phyloP scores from a whole-genome alignment of 257 asterid genomes.

The Echites panduratus region DNA sequence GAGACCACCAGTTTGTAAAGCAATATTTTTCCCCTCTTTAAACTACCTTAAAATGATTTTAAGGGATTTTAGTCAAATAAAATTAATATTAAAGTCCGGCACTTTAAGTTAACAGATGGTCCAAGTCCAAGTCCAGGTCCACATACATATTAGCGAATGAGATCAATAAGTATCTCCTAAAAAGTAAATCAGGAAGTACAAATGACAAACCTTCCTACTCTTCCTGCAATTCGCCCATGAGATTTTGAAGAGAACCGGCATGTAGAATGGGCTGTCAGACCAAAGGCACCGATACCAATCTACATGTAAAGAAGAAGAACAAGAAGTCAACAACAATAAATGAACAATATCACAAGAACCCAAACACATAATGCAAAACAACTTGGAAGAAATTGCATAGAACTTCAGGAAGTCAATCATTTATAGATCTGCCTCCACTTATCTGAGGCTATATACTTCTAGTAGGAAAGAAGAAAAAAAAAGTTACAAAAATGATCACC shows the following conservation, averaged over 20 bases:
- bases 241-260: constrained; percentile 77
- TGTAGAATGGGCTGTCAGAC: constrained; percentile 71
- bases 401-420: background rate
- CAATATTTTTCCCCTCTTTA: background rate
- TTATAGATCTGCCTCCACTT: background rate
- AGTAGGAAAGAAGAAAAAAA: background rate
- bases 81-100: no score
- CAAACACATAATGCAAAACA: background rate
- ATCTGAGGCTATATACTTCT: background rate
- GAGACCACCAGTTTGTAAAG: background rate
- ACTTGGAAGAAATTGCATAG: background rate
- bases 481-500: background rate
- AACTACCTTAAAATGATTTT: background rate
- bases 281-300: constrained; percentile 78
- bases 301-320: constrained; percentile 24
- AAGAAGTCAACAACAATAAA: background rate
- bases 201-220: constrained; percentile 69
- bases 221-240: constrained; percentile 83
- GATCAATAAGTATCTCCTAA: background rate
- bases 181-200: constrained; percentile 2
- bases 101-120: background rate
- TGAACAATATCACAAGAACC: background rate
- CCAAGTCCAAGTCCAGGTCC: background rate
- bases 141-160: background rate
- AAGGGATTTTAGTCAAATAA: background rate